Percentiles rank a stretch among this genome's conserved stretches.
Conservation (phyloP, 371 early-diverging fungal genomes). For the Mortierella sp. region DNA sequence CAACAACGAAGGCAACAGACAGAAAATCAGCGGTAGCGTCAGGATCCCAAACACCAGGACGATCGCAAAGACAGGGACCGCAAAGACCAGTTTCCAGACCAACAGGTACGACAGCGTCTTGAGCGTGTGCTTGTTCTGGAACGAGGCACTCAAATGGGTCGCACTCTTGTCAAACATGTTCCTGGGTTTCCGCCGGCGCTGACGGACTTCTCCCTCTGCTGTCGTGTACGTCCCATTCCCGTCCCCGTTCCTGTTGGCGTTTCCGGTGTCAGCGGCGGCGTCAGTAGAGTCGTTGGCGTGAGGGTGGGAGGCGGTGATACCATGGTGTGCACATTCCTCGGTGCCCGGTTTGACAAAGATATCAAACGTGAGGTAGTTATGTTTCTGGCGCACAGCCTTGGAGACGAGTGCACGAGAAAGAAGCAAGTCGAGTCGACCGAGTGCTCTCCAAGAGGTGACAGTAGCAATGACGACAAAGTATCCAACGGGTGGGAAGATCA, state of each 20-base stretch:
- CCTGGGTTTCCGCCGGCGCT: slow-evolving; percentile 12
- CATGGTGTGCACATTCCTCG: background rate
- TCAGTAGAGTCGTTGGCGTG: background rate
- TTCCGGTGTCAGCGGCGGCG: too few species aligned
- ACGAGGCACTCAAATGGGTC: slow-evolving; percentile 20
- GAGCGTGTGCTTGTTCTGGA: slow-evolving; percentile 27
- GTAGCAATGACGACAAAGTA: slow-evolving; percentile 27
- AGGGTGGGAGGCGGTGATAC: background rate
- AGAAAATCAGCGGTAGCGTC: slow-evolving; percentile 47
- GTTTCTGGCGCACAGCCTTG: slow-evolving; percentile 11
- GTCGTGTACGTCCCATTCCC: background rate
- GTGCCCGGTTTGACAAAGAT: slow-evolving; percentile 18
- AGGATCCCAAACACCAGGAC: slow-evolving; percentile 17
- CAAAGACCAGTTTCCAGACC: slow-evolving; percentile 39
- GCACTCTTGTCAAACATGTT: slow-evolving; percentile 27
- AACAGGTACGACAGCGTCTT: slow-evolving; percentile 36
- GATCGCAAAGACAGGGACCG: slow-evolving; percentile 26
- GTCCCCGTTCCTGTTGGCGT: background rate
- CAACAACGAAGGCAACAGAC: slow-evolving; percentile 40
- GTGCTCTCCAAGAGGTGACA: slow-evolving; percentile 50
- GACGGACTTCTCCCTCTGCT: background rate
- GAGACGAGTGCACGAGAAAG: slow-evolving; percentile 25
- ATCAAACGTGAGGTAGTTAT: slow-evolving; percentile 11
- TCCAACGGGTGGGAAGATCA: slow-evolving; percentile 48
- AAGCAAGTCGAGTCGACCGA: slow-evolving; percentile 37